Evolutionary conservation across 176 grass and related monocot genomes (phyloP).

Genomic region (Triticum dicoccoides): DNA sequence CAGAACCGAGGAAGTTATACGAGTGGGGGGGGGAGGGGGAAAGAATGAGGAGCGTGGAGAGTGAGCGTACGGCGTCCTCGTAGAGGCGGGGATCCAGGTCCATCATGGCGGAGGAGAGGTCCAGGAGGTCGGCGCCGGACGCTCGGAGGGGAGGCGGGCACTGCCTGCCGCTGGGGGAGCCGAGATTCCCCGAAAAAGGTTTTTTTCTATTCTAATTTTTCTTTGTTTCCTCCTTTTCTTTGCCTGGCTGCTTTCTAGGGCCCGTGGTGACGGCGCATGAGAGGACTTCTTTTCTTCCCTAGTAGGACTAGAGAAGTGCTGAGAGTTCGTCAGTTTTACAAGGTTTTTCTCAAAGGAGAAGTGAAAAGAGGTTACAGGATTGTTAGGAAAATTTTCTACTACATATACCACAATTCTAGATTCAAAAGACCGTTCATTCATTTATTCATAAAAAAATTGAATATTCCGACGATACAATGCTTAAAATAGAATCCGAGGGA

Average conservation of each 20-base stretch:
- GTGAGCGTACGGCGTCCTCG: slow-evolving; percentile 60
- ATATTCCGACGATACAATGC: too few species aligned
- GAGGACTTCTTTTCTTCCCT: too few species aligned
- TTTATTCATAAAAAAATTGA: too few species aligned
- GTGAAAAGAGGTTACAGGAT: too few species aligned
- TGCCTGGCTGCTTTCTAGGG: background rate
- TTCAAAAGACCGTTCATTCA: too few species aligned
- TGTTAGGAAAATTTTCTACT: too few species aligned
- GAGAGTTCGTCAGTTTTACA: too few species aligned
- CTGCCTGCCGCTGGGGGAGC: slow-evolving; percentile 10
- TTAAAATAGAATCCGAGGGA: too few species aligned
- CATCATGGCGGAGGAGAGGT: slow-evolving; percentile 46
- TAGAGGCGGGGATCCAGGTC: slow-evolving; percentile 82
- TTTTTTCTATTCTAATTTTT: slow-evolving; percentile 19
- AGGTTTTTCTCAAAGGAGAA: too few species aligned
- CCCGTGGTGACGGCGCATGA: background rate
- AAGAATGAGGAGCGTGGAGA: background rate
- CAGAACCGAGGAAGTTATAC: background rate
- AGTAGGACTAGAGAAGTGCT: too few species aligned
- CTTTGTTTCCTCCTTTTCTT: slow-evolving; percentile 5
- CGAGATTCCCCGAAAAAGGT: background rate
- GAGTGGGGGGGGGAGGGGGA: background rate
- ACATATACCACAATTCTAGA: too few species aligned
- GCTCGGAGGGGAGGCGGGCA: background rate
- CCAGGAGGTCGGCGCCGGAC: slow-evolving; percentile 19